phyloP scores from a whole-genome alignment of 2,329 filamentous ascomycete species.

The Trichophyton simii region DNA sequence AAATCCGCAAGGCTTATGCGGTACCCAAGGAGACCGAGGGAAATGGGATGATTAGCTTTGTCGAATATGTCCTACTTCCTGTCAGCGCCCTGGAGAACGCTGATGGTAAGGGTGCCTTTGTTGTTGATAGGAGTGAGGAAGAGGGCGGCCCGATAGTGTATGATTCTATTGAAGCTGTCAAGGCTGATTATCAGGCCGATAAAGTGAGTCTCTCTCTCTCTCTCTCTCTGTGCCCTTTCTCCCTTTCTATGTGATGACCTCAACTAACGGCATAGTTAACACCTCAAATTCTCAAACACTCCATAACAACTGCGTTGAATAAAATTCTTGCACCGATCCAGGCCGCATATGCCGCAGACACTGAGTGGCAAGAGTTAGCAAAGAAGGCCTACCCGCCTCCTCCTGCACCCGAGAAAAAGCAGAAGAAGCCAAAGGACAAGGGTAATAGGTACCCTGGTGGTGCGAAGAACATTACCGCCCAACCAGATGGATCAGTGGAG shows the following conservation, averaged over 20 bases:
- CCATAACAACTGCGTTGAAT: constrained; percentile 60
- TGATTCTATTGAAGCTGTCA: constrained; percentile 58
- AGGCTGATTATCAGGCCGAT: constrained; percentile 69
- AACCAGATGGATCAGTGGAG: constrained; percentile 8
- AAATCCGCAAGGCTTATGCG: constrained; percentile 74
- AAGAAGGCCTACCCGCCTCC: constrained; percentile 69
- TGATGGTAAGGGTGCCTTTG: constrained; percentile 48
- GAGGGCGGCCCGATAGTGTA: constrained; percentile 69
- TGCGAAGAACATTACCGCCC: constrained; percentile 3
- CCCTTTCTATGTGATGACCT: not conserved
- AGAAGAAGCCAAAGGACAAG: constrained; percentile 66
- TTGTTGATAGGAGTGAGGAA: constrained; percentile 48
- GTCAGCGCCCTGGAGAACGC: constrained; percentile 49
- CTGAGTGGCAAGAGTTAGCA: constrained; percentile 70
- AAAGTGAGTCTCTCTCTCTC: constrained; percentile 41
- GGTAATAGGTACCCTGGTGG: constrained; percentile 51
- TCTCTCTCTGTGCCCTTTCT: not conserved
- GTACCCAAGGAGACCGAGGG: constrained; percentile 64
- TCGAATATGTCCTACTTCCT: constrained; percentile 76
- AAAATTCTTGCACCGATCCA: constrained; percentile 67
- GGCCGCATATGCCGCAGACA: constrained; percentile 53
- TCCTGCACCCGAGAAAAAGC: constrained; percentile 51
- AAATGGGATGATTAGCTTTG: constrained; percentile 76
- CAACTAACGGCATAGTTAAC: constrained; percentile 44
- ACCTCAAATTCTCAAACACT: constrained; percentile 79